Conservation (phyloP, 176 grass and related monocot species). For the Saccharum spontaneum region DNA sequence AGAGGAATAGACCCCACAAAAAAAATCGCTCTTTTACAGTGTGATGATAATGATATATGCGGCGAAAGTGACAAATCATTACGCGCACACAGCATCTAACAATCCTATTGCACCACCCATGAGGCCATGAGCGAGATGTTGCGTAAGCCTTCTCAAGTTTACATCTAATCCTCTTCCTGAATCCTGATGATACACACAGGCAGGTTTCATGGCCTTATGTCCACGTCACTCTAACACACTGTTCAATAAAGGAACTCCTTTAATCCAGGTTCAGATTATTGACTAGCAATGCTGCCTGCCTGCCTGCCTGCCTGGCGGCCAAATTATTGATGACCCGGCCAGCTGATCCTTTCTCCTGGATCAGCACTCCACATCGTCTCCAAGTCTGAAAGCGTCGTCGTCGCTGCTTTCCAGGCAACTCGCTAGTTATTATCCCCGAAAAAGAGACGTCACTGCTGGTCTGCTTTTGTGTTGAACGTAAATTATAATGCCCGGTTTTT, state of each 20-base stretch:
- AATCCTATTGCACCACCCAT: neutral
- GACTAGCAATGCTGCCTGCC: neutral
- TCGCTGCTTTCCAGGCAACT: neutral
- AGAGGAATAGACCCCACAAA: no score
- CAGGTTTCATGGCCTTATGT: neutral
- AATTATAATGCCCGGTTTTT: neutral
- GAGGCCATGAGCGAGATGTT: no score
- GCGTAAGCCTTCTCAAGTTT: no score
- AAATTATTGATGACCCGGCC: neutral
- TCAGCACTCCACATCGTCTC: conserved; percentile 14
- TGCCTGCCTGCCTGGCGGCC: neutral
- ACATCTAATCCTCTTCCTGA: neutral
- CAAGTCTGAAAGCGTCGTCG: neutral
- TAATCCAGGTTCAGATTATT: neutral
- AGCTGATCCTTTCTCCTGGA: neutral
- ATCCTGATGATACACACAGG: neutral
- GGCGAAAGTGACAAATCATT: neutral
- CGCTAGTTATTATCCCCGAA: neutral
- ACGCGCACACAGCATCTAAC: neutral
- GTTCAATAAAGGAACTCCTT: neutral
- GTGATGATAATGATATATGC: no score
- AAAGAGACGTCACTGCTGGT: neutral
- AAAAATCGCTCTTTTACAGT: no score
- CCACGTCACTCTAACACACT: neutral
- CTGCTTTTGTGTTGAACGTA: neutral